Evolutionary conservation across 306 rosid genomes (phyloP), one percentile per base, ranked within the genome.

Genomic region (Cucumis sativus): DNA sequence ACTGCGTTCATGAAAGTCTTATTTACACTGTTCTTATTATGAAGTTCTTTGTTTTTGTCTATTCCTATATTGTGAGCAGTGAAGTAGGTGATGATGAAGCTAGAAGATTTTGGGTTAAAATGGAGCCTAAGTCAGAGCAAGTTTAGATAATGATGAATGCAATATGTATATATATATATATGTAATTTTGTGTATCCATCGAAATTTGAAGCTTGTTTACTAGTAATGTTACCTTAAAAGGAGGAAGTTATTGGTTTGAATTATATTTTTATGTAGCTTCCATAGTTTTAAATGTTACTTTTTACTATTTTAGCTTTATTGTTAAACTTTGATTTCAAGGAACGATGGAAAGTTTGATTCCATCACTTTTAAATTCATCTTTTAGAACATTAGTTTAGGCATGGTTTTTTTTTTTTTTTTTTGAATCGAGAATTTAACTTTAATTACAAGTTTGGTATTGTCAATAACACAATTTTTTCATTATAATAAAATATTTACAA

Each of bases 71-170:
- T 63, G 47, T 37, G 21, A 80, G 79, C 93, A 95, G 97, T 77
- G 96, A 95, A 66, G 89, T 90, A 67, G 85, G 86, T 20, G 98
- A 95, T 14, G 92, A 84, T 0, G 95, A 95, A 81, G 95, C 96
- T 78, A 84, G 83, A 84, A 84, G 73, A 61, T 90, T 89, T 84
- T 79, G 85, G 78, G 92, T 87, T n/a, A 88, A 88, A 84, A 61
- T 89, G 61, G 93, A 92, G 79, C 51, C 81, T 54, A 82, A 77
- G 78, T 41, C 80, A 71, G 86, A 62, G 10, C n/a, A 64, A 17
- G 23, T 16, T 7, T 64, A 64, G 8, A 37, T 67, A 7, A n/a
- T 33, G 37, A 33, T 33, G 37, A 33, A 33, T 37, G 30, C 4
- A 37, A 7, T 9, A 43, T 68, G 77, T 51, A 52, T 8, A 28